Base-by-base conservation (phyloP, 108 stramenopile genomes). In the Cyclotella atomus region DNA sequence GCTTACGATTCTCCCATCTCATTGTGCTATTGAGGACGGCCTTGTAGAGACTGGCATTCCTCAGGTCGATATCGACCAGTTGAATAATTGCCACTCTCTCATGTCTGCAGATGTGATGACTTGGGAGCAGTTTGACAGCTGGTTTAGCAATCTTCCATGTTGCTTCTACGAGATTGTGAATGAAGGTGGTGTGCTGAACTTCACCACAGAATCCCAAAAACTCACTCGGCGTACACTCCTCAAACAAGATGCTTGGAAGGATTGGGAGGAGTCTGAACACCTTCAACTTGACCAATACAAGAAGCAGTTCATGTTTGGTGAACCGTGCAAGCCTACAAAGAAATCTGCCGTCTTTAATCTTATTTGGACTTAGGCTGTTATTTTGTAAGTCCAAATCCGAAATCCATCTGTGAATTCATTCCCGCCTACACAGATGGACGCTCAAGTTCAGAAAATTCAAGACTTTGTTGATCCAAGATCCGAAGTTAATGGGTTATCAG, bases 221-320 rank as follows among this genome's bases (percentile, higher is more conserved):
- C 41, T 65, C 41, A 65, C 63, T 3, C 36, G 41, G 1, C 27
- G 65, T 50, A 66, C 43, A 24, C 41, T 64, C 36, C 17, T 44
- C 2, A 44, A 44, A 2, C 36, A 41, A 21, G n/a, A 8, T 2
- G 63, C 43, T 24, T 64, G 63, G 63, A 43, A 64, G 1, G 63
- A 64, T 2, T 61, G 60, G 60, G 36, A 63, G 3, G 62, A 19
- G 5, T 63, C 38, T 0, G 62, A 63, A 38, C 33, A 43, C 15
- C 25, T 63, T 16, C 62, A 63, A 12, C 24, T 63, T 17, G 62
- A 65, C 29, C 65, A 65, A 29, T 65, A 65, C 24, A 52, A 68
- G 19, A 9, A 27, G 0, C 67, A 68, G 19, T 19, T 21, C 9
- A 68, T 68, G 67, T 50, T 66, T 27, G 65, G 65, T 15, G 0